Evolutionary conservation across 2,329 filamentous ascomycete genomes (phyloP).

Genomic region (Stemphylium vesicarium): DNA sequence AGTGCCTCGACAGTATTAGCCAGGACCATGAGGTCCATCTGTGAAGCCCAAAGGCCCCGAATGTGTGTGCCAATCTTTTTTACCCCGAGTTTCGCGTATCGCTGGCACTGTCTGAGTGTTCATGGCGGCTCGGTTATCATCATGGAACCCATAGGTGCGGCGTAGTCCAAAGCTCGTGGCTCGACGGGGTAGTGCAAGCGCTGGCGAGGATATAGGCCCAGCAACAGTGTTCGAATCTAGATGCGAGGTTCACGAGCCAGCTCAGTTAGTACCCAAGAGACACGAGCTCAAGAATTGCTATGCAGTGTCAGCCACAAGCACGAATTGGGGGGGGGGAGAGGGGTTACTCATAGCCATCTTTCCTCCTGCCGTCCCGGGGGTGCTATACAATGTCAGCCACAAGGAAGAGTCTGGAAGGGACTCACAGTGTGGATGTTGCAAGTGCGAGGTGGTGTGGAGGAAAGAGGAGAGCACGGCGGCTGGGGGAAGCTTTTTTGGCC

Average conservation of each 20-base stretch:
- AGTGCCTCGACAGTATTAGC: not conserved
- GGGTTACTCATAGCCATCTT: too few species aligned
- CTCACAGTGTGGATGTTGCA: too few species aligned
- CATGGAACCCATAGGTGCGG: not conserved
- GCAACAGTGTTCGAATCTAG: not conserved
- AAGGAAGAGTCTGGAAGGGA: too few species aligned
- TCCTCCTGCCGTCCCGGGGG: too few species aligned
- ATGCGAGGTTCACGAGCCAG: not conserved
- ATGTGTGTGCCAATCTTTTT: not conserved
- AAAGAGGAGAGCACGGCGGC: too few species aligned
- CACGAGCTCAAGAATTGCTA: not conserved
- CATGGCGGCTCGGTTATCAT: too few species aligned
- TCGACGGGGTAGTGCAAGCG: not conserved
- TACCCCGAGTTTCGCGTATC: not conserved
- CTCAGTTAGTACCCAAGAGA: not conserved
- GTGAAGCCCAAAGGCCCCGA: not conserved
- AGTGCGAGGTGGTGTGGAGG: too few species aligned
- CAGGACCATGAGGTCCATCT: not conserved
- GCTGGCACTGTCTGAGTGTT: too few species aligned
- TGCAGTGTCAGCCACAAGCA: not conserved
- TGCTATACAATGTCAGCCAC: too few species aligned
- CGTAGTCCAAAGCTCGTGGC: not conserved
- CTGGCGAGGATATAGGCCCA: not conserved
- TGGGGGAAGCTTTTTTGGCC: too few species aligned
- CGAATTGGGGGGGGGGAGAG: too few species aligned